These are phyloP conservation scores for Hymenoscyphus fraxineus DNA, from an alignment of 2,329 filamentous ascomycete genomes.

Conservation along the genomic window DNA sequence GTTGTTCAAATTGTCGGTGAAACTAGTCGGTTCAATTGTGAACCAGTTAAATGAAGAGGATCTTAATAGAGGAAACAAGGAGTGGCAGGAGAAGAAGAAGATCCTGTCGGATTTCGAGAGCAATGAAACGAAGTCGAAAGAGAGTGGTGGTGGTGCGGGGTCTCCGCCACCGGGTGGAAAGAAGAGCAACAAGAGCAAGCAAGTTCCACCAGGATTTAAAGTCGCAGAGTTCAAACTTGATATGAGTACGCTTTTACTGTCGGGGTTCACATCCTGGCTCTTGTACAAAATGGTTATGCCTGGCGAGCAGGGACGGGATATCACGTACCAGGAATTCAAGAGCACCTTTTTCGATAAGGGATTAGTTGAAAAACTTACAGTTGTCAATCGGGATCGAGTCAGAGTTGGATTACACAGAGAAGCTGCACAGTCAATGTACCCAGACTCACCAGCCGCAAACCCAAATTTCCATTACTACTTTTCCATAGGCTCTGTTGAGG, in stretches of 20 bases:
- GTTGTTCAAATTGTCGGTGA: conserved; percentile 35
- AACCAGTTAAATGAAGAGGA: conserved; percentile 26
- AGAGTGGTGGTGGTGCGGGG: conserved; percentile 17
- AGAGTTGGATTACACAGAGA: conserved; percentile 77
- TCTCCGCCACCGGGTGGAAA: conserved; percentile 29
- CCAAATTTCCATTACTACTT: conserved; percentile 84
- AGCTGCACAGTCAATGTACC: conserved; percentile 66
- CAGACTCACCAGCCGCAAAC: conserved; percentile 67
- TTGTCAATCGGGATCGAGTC: conserved; percentile 74
- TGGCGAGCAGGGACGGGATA: conserved; percentile 67
- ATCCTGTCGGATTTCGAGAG: conserved; percentile 27
- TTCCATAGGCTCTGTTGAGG: conserved; percentile 89
- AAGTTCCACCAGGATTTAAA: conserved; percentile 24
- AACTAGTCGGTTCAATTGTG: conserved; percentile 25
- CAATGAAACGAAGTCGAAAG: conserved; percentile 21
- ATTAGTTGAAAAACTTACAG: conserved; percentile 84
- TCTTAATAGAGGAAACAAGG: neutral
- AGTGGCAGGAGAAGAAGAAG: neutral
- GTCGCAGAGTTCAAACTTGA: conserved; percentile 31
- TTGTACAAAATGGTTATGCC: conserved; percentile 63
- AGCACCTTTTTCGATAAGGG: conserved; percentile 95
- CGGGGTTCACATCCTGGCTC: conserved; percentile 58
- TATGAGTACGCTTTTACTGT: conserved; percentile 38
- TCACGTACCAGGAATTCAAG: conserved; percentile 96
- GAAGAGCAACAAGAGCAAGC: conserved; percentile 36